Base-by-base conservation (phyloP, 83 land plant species). In the Isoetes engelmannii region DNA sequence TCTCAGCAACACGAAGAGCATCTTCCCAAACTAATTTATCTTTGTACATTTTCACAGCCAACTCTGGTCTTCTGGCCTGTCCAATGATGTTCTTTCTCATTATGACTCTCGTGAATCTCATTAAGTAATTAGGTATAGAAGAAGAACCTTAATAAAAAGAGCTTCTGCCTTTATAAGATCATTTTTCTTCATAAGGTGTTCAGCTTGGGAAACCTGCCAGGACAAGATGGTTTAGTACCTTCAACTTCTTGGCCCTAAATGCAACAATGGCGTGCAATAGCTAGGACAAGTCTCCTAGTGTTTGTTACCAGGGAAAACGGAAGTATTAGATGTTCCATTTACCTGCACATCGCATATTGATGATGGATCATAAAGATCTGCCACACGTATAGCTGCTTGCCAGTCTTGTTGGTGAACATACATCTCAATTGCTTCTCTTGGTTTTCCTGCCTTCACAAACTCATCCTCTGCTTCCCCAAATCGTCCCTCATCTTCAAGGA, bases 341-440 rank as follows among this genome's bases (percentile, higher is more conserved):
- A 79, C 81, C 65, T 57, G 56, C 20, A 79, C 59, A 45, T 79
- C 81, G 5, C 78, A 13, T 46, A 79, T 57, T 56, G 79, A 73
- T 44, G 79, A 60, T 7, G 81, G 81, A 10, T 79, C 76, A 59
- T 73, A 79, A 18, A 79, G 48, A 42, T 79, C 81, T 15, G 81
- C 78, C 55, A 79, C 81, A 8, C 74, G 72, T 28, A 74, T 18
- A 18, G 81, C 81, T 7, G 74, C 78, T 44, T 54, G 44, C 78
- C 78, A 79, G 43, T 79, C 81, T 19, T 70, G 69, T 46, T 74
- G 73, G n/a, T 69, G 69, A 13, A 74, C 59, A 65, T 79, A 79
- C 81, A 79, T 79, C 19, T 79, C 78, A 37, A 79, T 79, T 44
- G 81, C 81, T 45, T 79, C 79, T 28, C 73, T 57, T 19, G 81